Conservation (phyloP, 2,329 filamentous ascomycete genomes). For the Diaporthe sp. region DNA sequence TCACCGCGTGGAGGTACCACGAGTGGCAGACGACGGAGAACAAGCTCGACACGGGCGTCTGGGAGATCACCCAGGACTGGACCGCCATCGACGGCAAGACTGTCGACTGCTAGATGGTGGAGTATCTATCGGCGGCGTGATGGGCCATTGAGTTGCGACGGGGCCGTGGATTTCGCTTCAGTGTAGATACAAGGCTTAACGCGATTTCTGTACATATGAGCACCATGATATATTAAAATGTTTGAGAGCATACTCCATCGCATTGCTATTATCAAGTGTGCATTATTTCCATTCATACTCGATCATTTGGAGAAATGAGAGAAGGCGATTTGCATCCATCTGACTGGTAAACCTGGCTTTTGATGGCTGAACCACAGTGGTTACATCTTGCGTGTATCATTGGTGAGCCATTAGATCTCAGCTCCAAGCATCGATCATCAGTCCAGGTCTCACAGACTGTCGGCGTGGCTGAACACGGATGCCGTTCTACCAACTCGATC, state of each 20-base stretch:
- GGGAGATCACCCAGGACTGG: neutral
- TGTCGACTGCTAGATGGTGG: neutral
- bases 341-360: no score
- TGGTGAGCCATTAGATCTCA: no score
- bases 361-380: no score
- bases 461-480: no score
- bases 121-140: neutral
- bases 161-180: neutral
- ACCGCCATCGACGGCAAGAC: slow-evolving; percentile 1
- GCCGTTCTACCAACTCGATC: neutral
- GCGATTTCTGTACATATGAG: slow-evolving; percentile 23
- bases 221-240: neutral
- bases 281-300: no score
- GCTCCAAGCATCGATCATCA: no score
- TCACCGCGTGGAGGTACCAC: slow-evolving; percentile 21
- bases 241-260: neutral
- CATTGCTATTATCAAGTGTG: neutral
- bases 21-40: slow-evolving; percentile 7
- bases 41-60: neutral
- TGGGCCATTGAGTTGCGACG: neutral
- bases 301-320: accelerated
- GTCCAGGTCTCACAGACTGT: no score
- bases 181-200: slow-evolving; percentile 9
- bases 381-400: no score
- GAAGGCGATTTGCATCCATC: neutral